Evolutionary conservation across 495 filamentous ascomycete species (phyloP).

Genomic region (Venustampulla echinocandica): DNA sequence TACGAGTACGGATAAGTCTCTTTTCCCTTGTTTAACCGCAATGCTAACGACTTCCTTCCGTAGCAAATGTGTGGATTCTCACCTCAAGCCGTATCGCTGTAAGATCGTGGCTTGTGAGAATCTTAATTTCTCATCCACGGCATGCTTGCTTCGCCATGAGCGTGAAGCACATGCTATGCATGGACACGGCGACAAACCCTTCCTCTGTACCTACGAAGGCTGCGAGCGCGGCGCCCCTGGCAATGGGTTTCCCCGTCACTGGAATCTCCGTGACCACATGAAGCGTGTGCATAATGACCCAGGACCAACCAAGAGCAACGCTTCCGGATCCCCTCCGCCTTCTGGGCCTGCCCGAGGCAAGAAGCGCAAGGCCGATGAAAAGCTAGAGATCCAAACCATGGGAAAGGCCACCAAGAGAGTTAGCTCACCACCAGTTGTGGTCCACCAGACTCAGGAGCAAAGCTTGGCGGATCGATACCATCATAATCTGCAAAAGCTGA

Average conservation of each 20-base stretch:
- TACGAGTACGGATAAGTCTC: slow-evolving; percentile 67
- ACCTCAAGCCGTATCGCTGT: slow-evolving; percentile 90
- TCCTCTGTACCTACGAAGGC: slow-evolving; percentile 72
- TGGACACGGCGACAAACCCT: slow-evolving; percentile 84
- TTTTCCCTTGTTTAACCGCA: not conserved
- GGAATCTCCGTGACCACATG: slow-evolving; percentile 94
- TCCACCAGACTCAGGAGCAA: slow-evolving; percentile 17
- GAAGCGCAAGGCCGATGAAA: slow-evolving; percentile 21
- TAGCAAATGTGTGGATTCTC: slow-evolving; percentile 93
- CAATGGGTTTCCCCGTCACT: slow-evolving; percentile 84
- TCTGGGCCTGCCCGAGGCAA: slow-evolving; percentile 9
- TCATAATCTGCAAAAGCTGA: slow-evolving; percentile 10
- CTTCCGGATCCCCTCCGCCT: slow-evolving; percentile 18
- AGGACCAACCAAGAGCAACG: slow-evolving; percentile 16
- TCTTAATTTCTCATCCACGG: slow-evolving; percentile 82
- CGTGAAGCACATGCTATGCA: slow-evolving; percentile 92
- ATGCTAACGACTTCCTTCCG: slow-evolving; percentile 22
- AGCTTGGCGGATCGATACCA: slow-evolving; percentile 15
- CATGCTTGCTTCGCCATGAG: slow-evolving; percentile 89
- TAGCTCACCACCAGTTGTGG: slow-evolving; percentile 12
- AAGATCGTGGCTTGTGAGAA: slow-evolving; percentile 70
- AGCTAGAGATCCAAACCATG: slow-evolving; percentile 2
- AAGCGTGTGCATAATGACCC: slow-evolving; percentile 81
- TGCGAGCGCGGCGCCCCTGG: slow-evolving; percentile 73
- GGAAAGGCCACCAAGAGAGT: slow-evolving; percentile 10